These are phyloP conservation scores for Vigna hirtella DNA, from an alignment of 306 rosid genomes.

Conservation along the genomic window DNA sequence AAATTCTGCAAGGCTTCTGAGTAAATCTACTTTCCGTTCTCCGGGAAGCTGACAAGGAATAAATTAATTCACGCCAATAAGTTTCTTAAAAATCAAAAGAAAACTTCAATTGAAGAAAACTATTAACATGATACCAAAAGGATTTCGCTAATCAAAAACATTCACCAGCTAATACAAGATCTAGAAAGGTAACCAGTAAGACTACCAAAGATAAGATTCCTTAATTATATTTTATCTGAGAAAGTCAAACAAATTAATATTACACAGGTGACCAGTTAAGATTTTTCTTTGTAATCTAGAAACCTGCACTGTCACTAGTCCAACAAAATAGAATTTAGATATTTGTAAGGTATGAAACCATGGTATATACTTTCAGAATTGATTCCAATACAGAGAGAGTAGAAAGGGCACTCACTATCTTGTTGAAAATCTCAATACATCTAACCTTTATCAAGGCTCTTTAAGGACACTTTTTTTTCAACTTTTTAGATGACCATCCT, in stretches of 20 bases:
- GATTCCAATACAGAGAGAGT: no score
- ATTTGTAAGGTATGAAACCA: no score
- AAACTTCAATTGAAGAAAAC: neutral
- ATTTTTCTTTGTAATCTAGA: no score
- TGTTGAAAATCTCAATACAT: no score
- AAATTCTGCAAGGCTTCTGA: conserved; percentile 92
- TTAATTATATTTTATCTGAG: neutral
- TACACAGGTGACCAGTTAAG: neutral
- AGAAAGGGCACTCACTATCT: no score
- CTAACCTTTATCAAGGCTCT: no score
- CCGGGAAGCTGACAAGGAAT: conserved; percentile 76
- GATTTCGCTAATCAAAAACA: conserved; percentile 16
- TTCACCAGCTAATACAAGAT: conserved; percentile 21
- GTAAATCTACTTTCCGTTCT: conserved; percentile 91
- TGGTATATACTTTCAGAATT: no score
- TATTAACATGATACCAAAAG: conserved; percentile 22
- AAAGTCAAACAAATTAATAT: conserved; percentile 1
- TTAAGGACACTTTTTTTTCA: no score
- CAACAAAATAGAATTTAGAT: no score
- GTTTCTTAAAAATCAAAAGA: neutral
- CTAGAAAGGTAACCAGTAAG: conserved; percentile 7
- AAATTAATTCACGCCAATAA: neutral
- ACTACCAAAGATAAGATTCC: conserved; percentile 5
- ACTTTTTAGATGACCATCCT: no score
- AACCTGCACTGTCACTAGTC: no score